A percentile compares a stretch with the other conserved stretches of the same genome.
phyloP scores from a whole-genome alignment of 1,284 basidiomycete genomes.

The Fomitopsis betulina region DNA sequence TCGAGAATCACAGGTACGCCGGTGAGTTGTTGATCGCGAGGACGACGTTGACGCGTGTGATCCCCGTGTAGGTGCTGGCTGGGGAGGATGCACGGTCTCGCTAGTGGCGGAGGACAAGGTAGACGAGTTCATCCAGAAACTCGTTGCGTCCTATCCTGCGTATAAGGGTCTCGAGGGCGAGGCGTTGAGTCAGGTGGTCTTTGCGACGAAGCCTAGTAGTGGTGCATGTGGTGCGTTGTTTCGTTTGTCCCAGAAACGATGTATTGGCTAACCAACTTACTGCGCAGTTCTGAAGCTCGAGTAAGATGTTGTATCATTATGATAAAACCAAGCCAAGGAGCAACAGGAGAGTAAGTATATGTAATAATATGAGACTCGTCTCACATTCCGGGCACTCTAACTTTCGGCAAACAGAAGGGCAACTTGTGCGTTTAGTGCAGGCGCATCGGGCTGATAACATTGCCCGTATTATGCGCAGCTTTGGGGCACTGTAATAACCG shows the following conservation, averaged over 20 bases:
- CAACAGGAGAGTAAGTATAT: neutral
- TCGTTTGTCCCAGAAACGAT: neutral
- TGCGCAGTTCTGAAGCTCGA: neutral
- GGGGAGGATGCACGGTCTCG: constrained; percentile 88
- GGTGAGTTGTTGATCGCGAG: neutral
- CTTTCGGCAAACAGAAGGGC: too few species aligned
- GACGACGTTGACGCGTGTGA: neutral
- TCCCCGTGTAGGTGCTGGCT: constrained; percentile 62
- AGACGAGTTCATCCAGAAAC: constrained; percentile 58
- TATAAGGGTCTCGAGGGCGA: constrained; percentile 60
- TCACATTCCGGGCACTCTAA: too few species aligned
- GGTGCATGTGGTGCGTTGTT: constrained; percentile 72
- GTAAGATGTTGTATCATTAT: neutral
- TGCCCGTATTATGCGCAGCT: too few species aligned
- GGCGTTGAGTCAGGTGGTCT: constrained; percentile 65
- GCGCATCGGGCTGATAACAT: too few species aligned
- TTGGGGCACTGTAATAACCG: too few species aligned
- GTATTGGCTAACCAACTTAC: neutral
- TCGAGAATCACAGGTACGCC: constrained; percentile 65
- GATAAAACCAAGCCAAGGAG: neutral
- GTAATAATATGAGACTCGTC: neutral
- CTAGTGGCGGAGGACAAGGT: constrained; percentile 71
- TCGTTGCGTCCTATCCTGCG: constrained; percentile 57
- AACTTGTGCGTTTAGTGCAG: too few species aligned
- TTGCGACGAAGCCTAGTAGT: constrained; percentile 81